Evolutionary conservation across 148 eudicot genomes (phyloP), one percentile per base, ranked within the genome.

Genomic region (Vaccinium vitisidaea): DNA sequence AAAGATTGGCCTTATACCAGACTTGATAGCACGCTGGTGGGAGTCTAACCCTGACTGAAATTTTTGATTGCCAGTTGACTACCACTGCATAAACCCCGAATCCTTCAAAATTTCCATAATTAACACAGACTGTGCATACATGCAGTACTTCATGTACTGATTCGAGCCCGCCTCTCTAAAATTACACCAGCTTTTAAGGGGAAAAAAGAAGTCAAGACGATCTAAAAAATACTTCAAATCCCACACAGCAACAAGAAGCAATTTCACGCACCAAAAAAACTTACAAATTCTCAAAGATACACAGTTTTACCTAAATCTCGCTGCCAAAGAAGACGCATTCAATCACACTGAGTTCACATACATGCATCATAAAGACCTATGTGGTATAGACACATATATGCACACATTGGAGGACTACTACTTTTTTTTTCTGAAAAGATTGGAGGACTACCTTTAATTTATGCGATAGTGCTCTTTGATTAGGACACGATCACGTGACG

Each of bases 401-500:
- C 39, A 15, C 11, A 81, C n/a, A 67, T 65, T 12, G 11, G 6
- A 77, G 18, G 59, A 49, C 14, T 15, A 67, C 73, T 43, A 43
- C 46, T 2, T 36, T 43, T 43, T 43, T 43, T 43, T 43, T 5
- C 6, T 43, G 46, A 43, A 43, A 4, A 43, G 46, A 67, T 65
- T 12, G 11, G 14, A 52, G 18, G 59, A 49, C 14, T 25, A 67
- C 73, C 73, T 63, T 69, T 43, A 43, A 67, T 2, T 12, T 27
- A 11, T 32, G 73, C 7, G 30, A 27, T 69, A 15, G 15, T 27
- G n/a, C 54, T 65, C 1, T 46, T 2, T 63, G 56, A 81, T 49
- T 46, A 49, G 25, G 83, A 65, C 27, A 49, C 58, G 32, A 81
- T 63, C 74, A 63, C 83, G 55, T 81, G 36, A 48, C 70, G 52